Evolutionary conservation across 192 early-diverging fungal genomes (phyloP).

Genomic region (Gamsiella multidivaricata): DNA sequence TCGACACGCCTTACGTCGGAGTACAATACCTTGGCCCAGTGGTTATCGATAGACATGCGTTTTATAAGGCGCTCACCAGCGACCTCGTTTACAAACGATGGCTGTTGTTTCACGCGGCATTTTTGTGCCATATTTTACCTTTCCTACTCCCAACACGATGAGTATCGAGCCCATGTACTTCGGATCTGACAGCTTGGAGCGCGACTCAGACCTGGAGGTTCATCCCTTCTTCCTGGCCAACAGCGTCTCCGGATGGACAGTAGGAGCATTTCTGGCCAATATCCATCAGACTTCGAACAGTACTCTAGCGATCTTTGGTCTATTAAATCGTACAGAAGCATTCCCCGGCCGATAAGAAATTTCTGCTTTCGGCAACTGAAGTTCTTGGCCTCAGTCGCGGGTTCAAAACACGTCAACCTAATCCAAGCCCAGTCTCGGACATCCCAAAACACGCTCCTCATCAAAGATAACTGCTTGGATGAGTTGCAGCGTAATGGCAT

Average conservation of each 20-base stretch:
- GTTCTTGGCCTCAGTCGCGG: conserved; percentile 19
- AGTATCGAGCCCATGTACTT: conserved; percentile 16
- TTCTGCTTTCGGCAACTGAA: conserved; percentile 18
- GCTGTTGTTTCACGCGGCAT: no score
- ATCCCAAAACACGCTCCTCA: conserved; percentile 24
- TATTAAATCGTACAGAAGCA: conserved; percentile 14
- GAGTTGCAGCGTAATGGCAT: conserved; percentile 24
- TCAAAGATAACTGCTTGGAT: conserved; percentile 32
- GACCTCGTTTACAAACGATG: no score
- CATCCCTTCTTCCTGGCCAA: conserved; percentile 28
- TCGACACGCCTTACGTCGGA: no score
- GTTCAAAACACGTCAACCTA: conserved; percentile 18
- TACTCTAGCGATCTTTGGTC: conserved; percentile 9
- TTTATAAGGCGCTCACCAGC: no score
- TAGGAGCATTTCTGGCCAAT: conserved; percentile 11
- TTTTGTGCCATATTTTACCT: no score
- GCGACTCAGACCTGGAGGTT: conserved; percentile 2
- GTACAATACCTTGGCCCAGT: no score
- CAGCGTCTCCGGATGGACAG: conserved; percentile 25
- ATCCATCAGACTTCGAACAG: conserved; percentile 28
- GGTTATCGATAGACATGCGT: no score
- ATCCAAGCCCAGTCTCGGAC: conserved; percentile 28
- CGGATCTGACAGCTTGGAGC: conserved; percentile 28
- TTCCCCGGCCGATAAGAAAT: conserved; percentile 17
- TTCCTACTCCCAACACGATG: no score